Percentiles rank a stretch among this genome's conserved stretches.
phyloP scores from a whole-genome alignment of 192 early-diverging fungal genomes.

The Podila horticola region DNA sequence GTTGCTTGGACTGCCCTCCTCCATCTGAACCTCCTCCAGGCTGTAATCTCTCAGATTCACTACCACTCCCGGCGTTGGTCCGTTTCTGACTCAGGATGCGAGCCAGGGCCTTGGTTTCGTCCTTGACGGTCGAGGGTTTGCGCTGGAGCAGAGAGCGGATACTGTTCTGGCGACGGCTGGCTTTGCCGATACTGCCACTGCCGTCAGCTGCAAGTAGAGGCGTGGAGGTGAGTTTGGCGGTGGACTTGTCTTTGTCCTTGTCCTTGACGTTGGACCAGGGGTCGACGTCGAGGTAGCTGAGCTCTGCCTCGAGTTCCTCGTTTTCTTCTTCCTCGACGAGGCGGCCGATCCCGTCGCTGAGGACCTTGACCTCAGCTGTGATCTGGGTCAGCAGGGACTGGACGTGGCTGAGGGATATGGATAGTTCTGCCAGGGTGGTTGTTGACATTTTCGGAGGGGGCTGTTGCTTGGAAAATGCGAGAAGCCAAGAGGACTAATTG shows the following conservation, averaged over 20 bases:
- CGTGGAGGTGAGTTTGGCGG: not conserved
- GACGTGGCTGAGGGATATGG: slow-evolving; percentile 34
- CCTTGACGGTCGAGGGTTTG: slow-evolving; percentile 49
- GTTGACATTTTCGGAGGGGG: slow-evolving; percentile 25
- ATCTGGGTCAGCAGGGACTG: slow-evolving; percentile 43
- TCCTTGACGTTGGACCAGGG: slow-evolving; percentile 50
- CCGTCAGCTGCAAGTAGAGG: not conserved
- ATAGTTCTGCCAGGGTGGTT: slow-evolving; percentile 36
- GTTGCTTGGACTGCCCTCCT: slow-evolving; percentile 1
- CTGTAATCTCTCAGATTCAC: slow-evolving; percentile 20
- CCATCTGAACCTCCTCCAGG: not conserved
- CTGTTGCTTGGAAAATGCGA: not conserved
- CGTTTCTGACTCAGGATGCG: slow-evolving; percentile 43
- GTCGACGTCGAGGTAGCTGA: slow-evolving; percentile 46
- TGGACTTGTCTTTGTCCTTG: slow-evolving; percentile 27
- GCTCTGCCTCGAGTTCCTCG: slow-evolving; percentile 39
- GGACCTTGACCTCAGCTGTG: slow-evolving; percentile 44
- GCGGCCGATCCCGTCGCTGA: slow-evolving; percentile 32
- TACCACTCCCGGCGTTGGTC: slow-evolving; percentile 12
- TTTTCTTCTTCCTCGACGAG: slow-evolving; percentile 31
- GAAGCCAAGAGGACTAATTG: too few relatives aligned
- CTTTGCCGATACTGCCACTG: not conserved
- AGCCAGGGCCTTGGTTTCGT: slow-evolving; percentile 47
- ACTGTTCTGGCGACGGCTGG: slow-evolving; percentile 21
- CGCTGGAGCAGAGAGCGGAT: slow-evolving; percentile 44